phyloP scores from a whole-genome alignment of 306 rosid species.

The Sicyos baderoa region DNA sequence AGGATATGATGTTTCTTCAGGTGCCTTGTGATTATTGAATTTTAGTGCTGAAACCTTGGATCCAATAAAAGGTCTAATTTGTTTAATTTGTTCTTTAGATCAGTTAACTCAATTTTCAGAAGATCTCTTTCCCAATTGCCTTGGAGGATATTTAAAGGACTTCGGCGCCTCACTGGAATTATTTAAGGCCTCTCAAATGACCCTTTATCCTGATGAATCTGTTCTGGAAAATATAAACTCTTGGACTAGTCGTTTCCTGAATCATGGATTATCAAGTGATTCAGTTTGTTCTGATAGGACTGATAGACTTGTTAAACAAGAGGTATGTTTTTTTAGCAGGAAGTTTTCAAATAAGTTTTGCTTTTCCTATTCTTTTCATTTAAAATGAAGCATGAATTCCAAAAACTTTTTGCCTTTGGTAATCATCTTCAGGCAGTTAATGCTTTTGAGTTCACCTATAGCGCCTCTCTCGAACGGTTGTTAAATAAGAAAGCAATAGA shows the following conservation, averaged over 20 bases:
- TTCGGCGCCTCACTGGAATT: constrained; percentile 50
- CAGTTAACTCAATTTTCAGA: constrained; percentile 51
- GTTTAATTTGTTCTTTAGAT: constrained; percentile 37
- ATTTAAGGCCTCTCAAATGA: constrained; percentile 60
- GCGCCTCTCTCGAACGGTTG: constrained; percentile 54
- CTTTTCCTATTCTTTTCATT: not conserved
- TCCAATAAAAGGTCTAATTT: not conserved
- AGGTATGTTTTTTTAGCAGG: constrained; percentile 33
- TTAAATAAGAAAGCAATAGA: constrained; percentile 51
- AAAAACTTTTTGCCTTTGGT: not conserved
- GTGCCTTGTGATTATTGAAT: constrained; percentile 24
- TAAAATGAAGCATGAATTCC: not conserved
- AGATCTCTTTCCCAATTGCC: constrained; percentile 42
- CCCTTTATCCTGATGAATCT: constrained; percentile 50
- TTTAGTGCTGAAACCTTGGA: not conserved
- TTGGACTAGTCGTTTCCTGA: constrained; percentile 52
- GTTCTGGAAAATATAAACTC: constrained; percentile 41
- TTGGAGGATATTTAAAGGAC: constrained; percentile 69
- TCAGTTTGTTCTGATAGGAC: constrained; percentile 24
- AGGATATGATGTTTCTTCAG: constrained; percentile 75
- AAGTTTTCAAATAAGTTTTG: not conserved
- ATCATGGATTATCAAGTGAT: constrained; percentile 25
- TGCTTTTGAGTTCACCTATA: constrained; percentile 47
- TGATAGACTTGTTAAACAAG: constrained; percentile 31
- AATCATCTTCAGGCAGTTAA: constrained; percentile 38